Base-by-base conservation (phyloP, 148 eudicot species). In the Cornus florida region DNA sequence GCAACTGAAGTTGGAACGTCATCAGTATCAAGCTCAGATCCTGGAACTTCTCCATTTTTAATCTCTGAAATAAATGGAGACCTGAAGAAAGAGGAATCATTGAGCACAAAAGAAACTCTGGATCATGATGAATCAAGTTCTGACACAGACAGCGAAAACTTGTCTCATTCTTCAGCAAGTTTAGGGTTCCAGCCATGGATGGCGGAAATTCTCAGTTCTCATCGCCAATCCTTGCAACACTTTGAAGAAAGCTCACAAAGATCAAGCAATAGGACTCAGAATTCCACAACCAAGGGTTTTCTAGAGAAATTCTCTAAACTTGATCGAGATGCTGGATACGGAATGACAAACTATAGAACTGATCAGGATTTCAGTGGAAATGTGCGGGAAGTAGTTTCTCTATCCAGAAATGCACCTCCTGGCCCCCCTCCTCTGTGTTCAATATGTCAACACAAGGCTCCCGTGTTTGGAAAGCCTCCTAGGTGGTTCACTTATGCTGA, bases 1-100 rank as follows among this genome's bases (percentile, higher is more conserved):
- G 87, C 93, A 57, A 93, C 98, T 22, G 99, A 93, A 87, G 92
- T 84, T 65, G 99, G 97, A 80, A 93, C 93, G 8, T 93, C 99
- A 48, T 96, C 99, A 8, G 95, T 93, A 8, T 92, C 97, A 16
- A 92, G 94, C 88, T 89, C 97, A 70, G 97, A 94, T 71, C 97
- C 84, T 57, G 93, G 97, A 72, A 88, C 90, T 38, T 94, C 98
- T 16, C 95, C 95, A 1, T 94, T 94, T 81, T 83, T 84, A 65
- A 78, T 75, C 22, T 81, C 90, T 24, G 89, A 86, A 50, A 71
- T 60, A n/a, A 90, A 77, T 11, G 70, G 80, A 48, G 79, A 75
- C 60, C 75, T 83, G 11, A 91, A 90, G 82, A 91, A 97, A 82
- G 84, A 84, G 69, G 86, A 80, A 4, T 14, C 75, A 32, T 77